Conservation (phyloP, 768 basidiomycete species). For the Mycena capillaripes region DNA sequence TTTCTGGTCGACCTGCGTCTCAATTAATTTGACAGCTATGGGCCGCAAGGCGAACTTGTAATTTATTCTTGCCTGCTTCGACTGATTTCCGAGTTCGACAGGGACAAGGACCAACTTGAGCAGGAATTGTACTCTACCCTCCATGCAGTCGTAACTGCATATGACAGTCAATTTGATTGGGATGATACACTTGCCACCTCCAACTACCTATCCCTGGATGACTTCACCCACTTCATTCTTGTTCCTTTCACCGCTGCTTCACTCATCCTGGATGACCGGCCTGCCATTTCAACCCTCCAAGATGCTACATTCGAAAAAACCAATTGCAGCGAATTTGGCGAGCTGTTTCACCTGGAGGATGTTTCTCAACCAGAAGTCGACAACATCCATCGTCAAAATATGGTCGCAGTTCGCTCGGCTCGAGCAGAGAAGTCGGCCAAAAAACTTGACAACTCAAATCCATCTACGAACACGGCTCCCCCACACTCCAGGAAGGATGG, state of each 20-base stretch:
- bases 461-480: too few relatives aligned
- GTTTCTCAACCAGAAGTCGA: too few relatives aligned
- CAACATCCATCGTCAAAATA: too few relatives aligned
- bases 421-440: too few relatives aligned
- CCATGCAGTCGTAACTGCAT: background rate
- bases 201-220: background rate
- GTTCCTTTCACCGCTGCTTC: background rate
- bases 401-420: too few relatives aligned
- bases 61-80: background rate
- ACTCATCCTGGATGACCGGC: background rate
- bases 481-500: background rate
- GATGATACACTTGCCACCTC: background rate
- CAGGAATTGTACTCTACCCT: background rate
- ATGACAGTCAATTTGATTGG: background rate
- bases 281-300: background rate
- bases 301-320: background rate
- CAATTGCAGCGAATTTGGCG: background rate
- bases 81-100: background rate
- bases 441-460: too few relatives aligned
- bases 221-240: background rate
- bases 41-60: background rate
- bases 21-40: background rate
- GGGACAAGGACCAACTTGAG: background rate
- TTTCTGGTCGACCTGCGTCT: background rate
- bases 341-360: background rate